Conservation (phyloP, 495 filamentous ascomycete species). For the Penicillium fimorum region DNA sequence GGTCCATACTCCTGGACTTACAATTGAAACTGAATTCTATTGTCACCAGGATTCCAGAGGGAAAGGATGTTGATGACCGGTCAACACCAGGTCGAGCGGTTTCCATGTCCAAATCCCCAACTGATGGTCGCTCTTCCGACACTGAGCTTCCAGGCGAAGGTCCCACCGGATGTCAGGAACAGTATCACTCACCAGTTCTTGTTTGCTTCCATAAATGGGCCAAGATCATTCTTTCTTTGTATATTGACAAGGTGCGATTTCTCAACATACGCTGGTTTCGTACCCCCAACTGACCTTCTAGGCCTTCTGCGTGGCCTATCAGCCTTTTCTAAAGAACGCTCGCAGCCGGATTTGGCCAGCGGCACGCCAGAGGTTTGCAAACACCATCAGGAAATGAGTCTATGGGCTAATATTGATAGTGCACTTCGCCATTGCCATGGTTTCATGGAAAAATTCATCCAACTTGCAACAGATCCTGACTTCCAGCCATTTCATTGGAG, state of each 20-base stretch:
- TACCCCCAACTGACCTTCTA: slow-evolving; percentile 14
- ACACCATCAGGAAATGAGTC: not conserved
- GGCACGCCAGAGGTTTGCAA: slow-evolving; percentile 48
- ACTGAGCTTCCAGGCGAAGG: slow-evolving; percentile 40
- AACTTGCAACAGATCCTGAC: slow-evolving; percentile 49
- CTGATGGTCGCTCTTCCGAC: slow-evolving; percentile 27
- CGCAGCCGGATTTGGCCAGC: slow-evolving; percentile 54
- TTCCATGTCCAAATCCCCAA: slow-evolving; percentile 35
- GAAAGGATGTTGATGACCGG: slow-evolving; percentile 8
- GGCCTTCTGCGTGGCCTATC: slow-evolving; percentile 55
- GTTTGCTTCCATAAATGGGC: slow-evolving; percentile 50
- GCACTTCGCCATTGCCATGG: slow-evolving; percentile 55
- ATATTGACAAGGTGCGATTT: slow-evolving; percentile 43
- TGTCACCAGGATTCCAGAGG: slow-evolving; percentile 40
- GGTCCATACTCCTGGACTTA: slow-evolving; percentile 45
- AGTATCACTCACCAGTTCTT: slow-evolving; percentile 46
- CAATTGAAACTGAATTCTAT: slow-evolving; percentile 46
- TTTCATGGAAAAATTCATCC: slow-evolving; percentile 56
- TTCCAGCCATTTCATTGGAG: slow-evolving; percentile 61
- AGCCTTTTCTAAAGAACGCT: slow-evolving; percentile 56
- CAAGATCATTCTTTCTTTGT: slow-evolving; percentile 43
- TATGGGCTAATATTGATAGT: slow-evolving; percentile 28
- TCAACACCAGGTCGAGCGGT: slow-evolving; percentile 21
- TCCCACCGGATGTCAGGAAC: slow-evolving; percentile 38
- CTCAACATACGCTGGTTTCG: not conserved